Evolutionary conservation across 306 rosid genomes (phyloP).

Genomic region (Corylus avellana): DNA sequence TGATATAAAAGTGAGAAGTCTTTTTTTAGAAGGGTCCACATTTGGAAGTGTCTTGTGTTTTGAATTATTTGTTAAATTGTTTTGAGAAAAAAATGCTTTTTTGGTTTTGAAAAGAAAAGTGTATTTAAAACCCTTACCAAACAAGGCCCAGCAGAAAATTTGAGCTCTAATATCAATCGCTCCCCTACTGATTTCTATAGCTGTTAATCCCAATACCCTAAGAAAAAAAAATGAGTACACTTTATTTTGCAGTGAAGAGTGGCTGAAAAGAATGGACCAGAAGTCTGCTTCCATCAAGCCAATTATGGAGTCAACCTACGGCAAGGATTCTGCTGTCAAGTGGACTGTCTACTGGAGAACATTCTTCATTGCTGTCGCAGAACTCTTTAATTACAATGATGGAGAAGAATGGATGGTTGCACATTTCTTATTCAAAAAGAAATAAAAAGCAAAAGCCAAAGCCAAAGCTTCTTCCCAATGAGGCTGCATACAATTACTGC

Average conservation of each 20-base stretch:
- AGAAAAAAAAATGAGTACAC: neutral
- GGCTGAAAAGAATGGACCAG: conserved; percentile 91
- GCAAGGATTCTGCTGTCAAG: conserved; percentile 76
- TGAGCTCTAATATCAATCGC: neutral
- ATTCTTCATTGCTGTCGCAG: conserved; percentile 87
- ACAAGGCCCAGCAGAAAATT: neutral
- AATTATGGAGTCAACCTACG: conserved; percentile 82
- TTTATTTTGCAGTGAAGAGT: conserved; percentile 76
- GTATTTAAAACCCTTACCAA: too few relatives aligned
- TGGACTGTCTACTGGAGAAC: conserved; percentile 98
- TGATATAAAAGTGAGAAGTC: too few relatives aligned
- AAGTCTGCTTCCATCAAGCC: conserved; percentile 53
- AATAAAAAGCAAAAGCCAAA: conserved; percentile 22
- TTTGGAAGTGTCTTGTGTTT: too few relatives aligned
- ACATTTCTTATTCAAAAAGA: conserved; percentile 75
- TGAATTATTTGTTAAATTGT: too few relatives aligned
- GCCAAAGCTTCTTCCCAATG: neutral
- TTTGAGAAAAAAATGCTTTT: too few relatives aligned
- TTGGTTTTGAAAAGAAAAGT: too few relatives aligned
- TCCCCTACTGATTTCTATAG: neutral
- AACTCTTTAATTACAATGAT: conserved; percentile 75
- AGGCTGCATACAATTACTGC: too few relatives aligned
- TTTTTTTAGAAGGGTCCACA: too few relatives aligned
- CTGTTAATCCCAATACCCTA: neutral
- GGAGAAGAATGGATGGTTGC: conserved; percentile 98